These are phyloP conservation scores for Dictyostelium brefeldianum DNA, from an alignment of 78 protist species.

Conservation along the genomic window DNA sequence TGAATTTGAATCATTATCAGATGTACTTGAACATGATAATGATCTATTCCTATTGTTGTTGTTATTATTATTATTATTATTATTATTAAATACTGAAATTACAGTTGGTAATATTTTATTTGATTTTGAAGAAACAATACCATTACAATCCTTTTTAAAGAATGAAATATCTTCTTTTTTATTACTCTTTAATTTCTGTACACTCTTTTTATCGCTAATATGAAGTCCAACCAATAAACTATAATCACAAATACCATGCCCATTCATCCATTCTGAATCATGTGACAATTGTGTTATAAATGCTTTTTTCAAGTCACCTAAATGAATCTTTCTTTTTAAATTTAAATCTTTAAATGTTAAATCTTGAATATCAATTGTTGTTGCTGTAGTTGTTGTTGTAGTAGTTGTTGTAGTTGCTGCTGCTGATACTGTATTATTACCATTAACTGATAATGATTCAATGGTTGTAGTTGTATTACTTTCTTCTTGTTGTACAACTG, in stretches of 20 bases:
- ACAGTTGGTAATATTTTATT: not conserved
- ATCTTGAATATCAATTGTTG: not conserved
- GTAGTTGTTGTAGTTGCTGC: not conserved
- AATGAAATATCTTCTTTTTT: constrained; percentile 50
- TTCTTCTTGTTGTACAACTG: too few species aligned
- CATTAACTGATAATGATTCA: not conserved
- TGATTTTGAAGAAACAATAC: not conserved
- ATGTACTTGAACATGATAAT: not conserved
- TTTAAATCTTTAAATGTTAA: constrained; percentile 78
- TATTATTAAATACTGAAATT: not conserved
- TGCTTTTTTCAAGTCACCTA: constrained; percentile 38
- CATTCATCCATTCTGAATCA: constrained; percentile 73
- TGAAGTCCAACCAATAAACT: constrained; percentile 76
- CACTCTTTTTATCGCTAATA: constrained; percentile 28
- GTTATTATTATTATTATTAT: not conserved
- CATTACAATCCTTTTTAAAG: constrained; percentile 58
- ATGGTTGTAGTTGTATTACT: not conserved
- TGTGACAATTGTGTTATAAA: constrained; percentile 42
- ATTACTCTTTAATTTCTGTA: not conserved
- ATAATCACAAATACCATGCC: constrained; percentile 78
- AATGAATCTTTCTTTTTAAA: constrained; percentile 53
- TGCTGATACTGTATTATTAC: not conserved
- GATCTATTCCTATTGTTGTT: constrained; percentile 18
- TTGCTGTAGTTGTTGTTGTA: not conserved
- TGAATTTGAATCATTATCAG: not conserved